Percentiles rank a stretch among this genome's conserved stretches.
Conservation (phyloP, 805 yeast species). For the Candida nitratophila region DNA sequence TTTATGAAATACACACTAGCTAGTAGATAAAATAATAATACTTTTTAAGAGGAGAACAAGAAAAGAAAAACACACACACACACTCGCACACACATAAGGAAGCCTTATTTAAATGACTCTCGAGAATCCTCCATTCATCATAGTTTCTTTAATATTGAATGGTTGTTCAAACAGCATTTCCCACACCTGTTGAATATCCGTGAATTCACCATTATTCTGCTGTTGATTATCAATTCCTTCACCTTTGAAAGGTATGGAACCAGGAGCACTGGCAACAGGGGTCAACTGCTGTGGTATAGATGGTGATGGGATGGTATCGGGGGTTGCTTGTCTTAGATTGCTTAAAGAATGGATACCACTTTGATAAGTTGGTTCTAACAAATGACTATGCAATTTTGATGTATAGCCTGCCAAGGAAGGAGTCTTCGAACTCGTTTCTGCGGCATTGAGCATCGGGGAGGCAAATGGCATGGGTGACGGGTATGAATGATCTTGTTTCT, state of each 20-base stretch:
- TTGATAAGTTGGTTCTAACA: background rate
- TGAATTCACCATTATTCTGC: conserved; percentile 1
- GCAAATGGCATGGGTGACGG: background rate
- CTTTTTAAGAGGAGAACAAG: no score
- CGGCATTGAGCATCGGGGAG: background rate
- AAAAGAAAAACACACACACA: background rate
- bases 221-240: background rate
- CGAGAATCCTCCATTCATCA: conserved; percentile 9
- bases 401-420: background rate
- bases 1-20: no score
- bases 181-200: conserved; percentile 12
- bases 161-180: conserved; percentile 15
- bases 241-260: no score
- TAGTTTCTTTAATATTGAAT: conserved; percentile 9
- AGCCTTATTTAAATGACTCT: background rate
- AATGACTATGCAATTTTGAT: background rate
- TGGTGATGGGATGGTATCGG: background rate
- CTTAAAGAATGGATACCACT: background rate
- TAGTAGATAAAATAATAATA: no score
- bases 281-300: background rate
- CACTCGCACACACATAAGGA: background rate
- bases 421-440: background rate
- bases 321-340: background rate
- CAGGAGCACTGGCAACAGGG: no score
- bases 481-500: background rate